Evolutionary conservation across 352 stramenopile species (phyloP), one percentile per base, ranked within the genome.

Genomic region (Globisporangium ultimum): DNA sequence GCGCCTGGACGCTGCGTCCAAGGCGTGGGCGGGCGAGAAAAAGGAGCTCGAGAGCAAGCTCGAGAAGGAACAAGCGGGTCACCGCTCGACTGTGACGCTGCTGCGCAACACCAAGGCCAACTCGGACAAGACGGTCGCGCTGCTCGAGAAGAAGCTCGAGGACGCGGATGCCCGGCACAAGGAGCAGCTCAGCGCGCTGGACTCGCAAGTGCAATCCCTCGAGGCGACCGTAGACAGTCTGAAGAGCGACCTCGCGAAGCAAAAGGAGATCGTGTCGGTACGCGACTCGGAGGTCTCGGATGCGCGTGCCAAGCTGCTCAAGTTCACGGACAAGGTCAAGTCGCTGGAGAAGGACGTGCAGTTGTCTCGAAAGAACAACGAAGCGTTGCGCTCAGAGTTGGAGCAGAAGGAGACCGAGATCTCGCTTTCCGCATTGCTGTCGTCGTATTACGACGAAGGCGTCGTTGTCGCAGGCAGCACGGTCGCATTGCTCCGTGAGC

Each of bases 381-480:
- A 81, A 24, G 70, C 70, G 47, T 61, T 93, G 60, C 61, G 68
- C 8, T 66, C 76, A 8, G 75, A 89, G 58, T 55, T 93, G 6
- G 67, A 72, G 41, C 70, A 79, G 21, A 60, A 73, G 53, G 82
- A 78, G 55, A 67, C 80, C 36, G 81, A 91, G 56, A 71, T 93
- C 45, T 73, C 77, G 13, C 71, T 93, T 54, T 74, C 78, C 1
- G 66, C 80, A 45, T 60, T 93, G 67, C 67, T 93, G 48, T 90
- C 80, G 52, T 77, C 74, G 38, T 93, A 93, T 66, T 93, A 90
- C 43, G 84, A 93, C 66, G 79, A 89, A 58, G 76, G 80, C n/a
- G 71, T 89, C 50, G 64, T 84, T 17, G 55, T 89, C 32, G 76
- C 76, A 6, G 63, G 71, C 28, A 66, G 72, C 50, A 63, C 70